Conservation (phyloP, 73 alveolate genomes). For the Stentor coeruleus region DNA sequence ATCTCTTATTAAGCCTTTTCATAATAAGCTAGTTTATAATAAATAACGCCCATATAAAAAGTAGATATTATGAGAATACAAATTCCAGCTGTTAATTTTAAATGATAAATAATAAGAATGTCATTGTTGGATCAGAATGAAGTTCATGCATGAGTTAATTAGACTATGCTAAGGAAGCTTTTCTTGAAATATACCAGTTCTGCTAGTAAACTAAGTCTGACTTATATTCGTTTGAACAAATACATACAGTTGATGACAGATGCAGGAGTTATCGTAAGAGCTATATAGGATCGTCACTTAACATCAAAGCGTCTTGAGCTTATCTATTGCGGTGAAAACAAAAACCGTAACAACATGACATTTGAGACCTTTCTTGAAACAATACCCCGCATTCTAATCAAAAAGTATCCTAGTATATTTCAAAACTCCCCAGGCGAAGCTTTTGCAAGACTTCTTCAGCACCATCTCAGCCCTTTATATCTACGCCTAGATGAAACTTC, state of each 20-base stretch:
- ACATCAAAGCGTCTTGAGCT: constrained; percentile 5
- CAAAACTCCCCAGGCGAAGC: constrained; percentile 25
- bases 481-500: neutral
- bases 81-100: too few relatives aligned
- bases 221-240: constrained; percentile 21
- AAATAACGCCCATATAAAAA: too few relatives aligned
- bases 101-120: neutral
- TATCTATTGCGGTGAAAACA: constrained; percentile 11
- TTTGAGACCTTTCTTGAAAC: constrained; percentile 30
- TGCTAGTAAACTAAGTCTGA: constrained; percentile 1
- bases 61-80: too few relatives aligned
- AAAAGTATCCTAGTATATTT: constrained; percentile 23
- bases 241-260: constrained; percentile 20
- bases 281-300: constrained; percentile 17
- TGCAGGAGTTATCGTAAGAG: constrained; percentile 13
- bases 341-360: constrained; percentile 5
- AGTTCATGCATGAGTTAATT: neutral
- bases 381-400: neutral
- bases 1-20: too few relatives aligned
- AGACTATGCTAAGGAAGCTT: neutral
- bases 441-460: neutral
- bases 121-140: neutral
- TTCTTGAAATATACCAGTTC: constrained; percentile 11
- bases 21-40: too few relatives aligned
- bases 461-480: constrained; percentile 13